Evolutionary conservation across 345 rosid genomes (phyloP).

Genomic region (Moricandia moricandioides): DNA sequence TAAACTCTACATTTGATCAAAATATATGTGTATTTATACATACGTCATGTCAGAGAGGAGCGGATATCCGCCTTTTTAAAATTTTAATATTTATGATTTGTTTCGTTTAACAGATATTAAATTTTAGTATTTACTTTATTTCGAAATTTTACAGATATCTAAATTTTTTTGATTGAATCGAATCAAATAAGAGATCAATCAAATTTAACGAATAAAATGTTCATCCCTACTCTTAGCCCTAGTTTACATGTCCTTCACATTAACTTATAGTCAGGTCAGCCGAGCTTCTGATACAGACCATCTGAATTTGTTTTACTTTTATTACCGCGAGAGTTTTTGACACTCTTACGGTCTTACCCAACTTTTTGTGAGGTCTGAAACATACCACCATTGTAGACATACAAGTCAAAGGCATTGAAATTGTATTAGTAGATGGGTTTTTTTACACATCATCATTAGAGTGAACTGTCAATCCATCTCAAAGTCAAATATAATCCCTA

Average conservation of each 20-base stretch:
- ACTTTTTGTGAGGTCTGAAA: not conserved
- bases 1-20: no score
- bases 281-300: not conserved
- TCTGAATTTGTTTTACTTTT: not conserved
- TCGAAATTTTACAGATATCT: no score
- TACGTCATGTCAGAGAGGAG: no score
- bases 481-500: not conserved
- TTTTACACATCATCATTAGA: not conserved
- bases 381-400: constrained; percentile 2
- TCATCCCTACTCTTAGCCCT: no score
- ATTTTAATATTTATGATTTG: no score
- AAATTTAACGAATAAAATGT: no score
- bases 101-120: no score
- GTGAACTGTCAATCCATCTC: constrained; percentile 10
- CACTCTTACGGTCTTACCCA: not conserved
- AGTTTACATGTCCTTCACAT: not conserved
- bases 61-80: no score
- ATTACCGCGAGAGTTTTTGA: not conserved
- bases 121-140: no score
- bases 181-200: no score
- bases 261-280: not conserved
- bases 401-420: constrained; percentile 3
- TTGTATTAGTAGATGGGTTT: not conserved
- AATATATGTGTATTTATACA: no score
- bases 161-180: no score